Evolutionary conservation across 2,329 filamentous ascomycete species (phyloP), one percentile per base, ranked within the genome.

Genomic region (Aspergillus cejpii): DNA sequence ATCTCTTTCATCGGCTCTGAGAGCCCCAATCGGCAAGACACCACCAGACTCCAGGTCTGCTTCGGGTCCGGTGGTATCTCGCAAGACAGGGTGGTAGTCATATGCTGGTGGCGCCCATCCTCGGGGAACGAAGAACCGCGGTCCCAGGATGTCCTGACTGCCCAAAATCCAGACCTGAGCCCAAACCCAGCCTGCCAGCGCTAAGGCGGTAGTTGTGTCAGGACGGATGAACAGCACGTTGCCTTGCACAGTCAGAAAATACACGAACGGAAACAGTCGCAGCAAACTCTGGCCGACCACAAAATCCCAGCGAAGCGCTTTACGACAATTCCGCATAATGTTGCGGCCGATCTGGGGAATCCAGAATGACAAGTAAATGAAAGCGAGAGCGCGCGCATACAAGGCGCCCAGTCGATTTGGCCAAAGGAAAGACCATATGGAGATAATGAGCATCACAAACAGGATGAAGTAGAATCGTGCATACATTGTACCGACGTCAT

Each of bases 71-170:
- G 58, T 52, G 8, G 55, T 52, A 40, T 70, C 67, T 6, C 87
- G 80, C 17, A 98, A 74, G 2, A 95, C 76, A 0, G 89, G 91
- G 64, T 98, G 91, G 63, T 98, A 98, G 61, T 98, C 91, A 77
- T 94, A 98, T 7, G 67, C 71, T 8, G 76, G 74, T 2, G 79
- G 79, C 4, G 76, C 77, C 80, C 80, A 83, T 40, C 78, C 76
- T 36, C 79, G 76, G 2, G 83, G 84, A 0, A 97, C 70, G 43
- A 89, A 88, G 69, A 92, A 91, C n/a, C 92, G 76, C 1, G 91
- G 88, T 0, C 92, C 91, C 3, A 97, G 72, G 11, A 94, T 74
- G 53, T 91, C 86, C 71, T 98, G 92, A 33, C 80, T 83, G 1
- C 74, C 80, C n/a, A 98, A 74, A 6, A 85, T 62, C 63, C 86